phyloP scores from a whole-genome alignment of 2,329 filamentous ascomycete genomes.

The Stagonosporopsis cucurbitacearum region DNA sequence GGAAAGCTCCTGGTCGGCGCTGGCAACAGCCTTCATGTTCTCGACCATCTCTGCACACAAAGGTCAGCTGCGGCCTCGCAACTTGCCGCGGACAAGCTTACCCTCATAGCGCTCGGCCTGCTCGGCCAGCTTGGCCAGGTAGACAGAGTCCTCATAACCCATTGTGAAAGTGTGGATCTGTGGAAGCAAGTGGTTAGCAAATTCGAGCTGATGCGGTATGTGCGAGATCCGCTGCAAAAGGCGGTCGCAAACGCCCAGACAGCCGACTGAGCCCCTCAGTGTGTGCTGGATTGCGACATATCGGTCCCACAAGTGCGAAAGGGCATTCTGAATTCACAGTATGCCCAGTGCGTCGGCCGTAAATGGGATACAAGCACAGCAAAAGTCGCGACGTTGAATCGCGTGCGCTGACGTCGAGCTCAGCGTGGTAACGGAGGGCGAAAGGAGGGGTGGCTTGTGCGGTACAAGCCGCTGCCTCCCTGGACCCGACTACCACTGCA shows the following conservation, averaged over 20 bases:
- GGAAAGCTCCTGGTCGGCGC: slow-evolving; percentile 69
- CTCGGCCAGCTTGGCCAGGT: slow-evolving; percentile 99
- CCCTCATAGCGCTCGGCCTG: slow-evolving; percentile 99
- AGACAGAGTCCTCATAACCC: slow-evolving; percentile 99
- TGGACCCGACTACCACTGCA: slow-evolving; percentile 16
- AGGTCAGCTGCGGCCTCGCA: slow-evolving; percentile 24
- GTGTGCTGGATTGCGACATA: slow-evolving; percentile 21
- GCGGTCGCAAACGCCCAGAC: slow-evolving; percentile 23
- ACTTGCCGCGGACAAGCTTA: slow-evolving; percentile 51
- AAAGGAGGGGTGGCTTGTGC: slow-evolving; percentile 40
- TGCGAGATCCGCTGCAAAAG: slow-evolving; percentile 20
- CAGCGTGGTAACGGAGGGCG: slow-evolving; percentile 28
- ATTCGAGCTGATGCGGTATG: slow-evolving; percentile 17
- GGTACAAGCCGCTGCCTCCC: slow-evolving; percentile 29
- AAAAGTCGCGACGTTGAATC: slow-evolving; percentile 14
- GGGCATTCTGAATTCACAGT: not conserved
- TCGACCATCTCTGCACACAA: slow-evolving; percentile 87
- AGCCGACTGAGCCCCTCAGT: slow-evolving; percentile 25
- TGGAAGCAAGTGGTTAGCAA: slow-evolving; percentile 32
- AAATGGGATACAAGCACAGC: not conserved
- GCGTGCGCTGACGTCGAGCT: slow-evolving; percentile 29
- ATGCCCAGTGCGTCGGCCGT: not conserved
- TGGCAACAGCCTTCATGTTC: slow-evolving; percentile 99
- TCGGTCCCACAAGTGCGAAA: not conserved
- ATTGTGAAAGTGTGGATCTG: slow-evolving; percentile 66